Evolutionary conservation across 176 grass and related monocot species (phyloP), one percentile per base, ranked within the genome.

Genomic region (Tillandsia leiboldiana): DNA sequence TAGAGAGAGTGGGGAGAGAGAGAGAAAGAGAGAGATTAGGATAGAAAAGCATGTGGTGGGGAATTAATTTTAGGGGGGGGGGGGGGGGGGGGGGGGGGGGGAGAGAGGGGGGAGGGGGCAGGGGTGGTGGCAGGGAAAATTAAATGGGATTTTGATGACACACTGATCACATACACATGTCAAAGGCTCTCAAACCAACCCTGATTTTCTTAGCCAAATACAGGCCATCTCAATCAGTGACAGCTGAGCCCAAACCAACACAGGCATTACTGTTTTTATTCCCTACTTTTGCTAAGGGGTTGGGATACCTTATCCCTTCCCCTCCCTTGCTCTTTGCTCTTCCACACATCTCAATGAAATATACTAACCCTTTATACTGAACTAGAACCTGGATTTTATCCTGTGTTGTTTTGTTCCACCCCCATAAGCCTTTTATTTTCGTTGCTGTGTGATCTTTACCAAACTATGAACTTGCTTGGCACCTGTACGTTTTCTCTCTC

Each of bases 11-110:
- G 13, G 72, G 65, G 79, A 70, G 68, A 53, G 68, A 70, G 54
- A 69, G 65, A 70, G 62, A 69, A 5, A 75, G 18, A 62, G 67
- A 68, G 64, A 53, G 65, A 53, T 64, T 63, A 70, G 26, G 70
- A 79, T 62, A 70, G 69, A 50, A 73, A 73, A 74, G 53, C 70
- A 84, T 84, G 76, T 79, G 71, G 71, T 79, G 75, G 65, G 53
- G 76, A 74, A 69, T 79, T 79, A 84, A 84, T 83, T 79, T 76
- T 64, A 27, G 26, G 26, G 47, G 68, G 15, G 59, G 1, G 23
- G 1, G 23, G n/a, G 24, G 26, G 42, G 68, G 14, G 59, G 1
- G 0, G 1, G 24, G 20, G 20, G 57, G 61, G 23, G 29, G 73
- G 62, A 33, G 58, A 63, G n/a, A n/a, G n/a, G 49, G 18, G 14